These are phyloP conservation scores for Boletus fagicola DNA, from an alignment of 768 basidiomycete species.

Conservation along the genomic window DNA sequence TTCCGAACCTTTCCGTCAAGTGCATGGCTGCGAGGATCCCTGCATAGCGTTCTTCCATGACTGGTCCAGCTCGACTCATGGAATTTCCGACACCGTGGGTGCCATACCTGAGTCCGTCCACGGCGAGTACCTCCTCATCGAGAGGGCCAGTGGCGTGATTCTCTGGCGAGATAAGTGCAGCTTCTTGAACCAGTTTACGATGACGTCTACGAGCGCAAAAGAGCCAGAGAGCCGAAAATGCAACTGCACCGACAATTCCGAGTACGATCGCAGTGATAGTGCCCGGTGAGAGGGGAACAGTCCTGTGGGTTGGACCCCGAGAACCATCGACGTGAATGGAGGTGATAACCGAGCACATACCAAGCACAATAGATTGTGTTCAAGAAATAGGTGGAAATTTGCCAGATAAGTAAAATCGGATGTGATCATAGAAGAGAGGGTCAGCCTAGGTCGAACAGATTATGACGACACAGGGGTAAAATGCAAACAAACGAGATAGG, in stretches of 20 bases:
- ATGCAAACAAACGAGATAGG: conserved; percentile 7
- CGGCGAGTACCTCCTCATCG: conserved; percentile 22
- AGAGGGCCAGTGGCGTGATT: conserved; percentile 19
- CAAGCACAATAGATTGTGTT: conserved; percentile 5
- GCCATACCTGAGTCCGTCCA: conserved; percentile 12
- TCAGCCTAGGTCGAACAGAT: conserved; percentile 16
- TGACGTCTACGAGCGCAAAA: conserved; percentile 34
- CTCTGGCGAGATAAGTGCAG: conserved; percentile 9
- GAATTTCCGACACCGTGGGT: neutral
- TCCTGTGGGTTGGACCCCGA: conserved; percentile 6
- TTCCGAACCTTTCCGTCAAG: conserved; percentile 9
- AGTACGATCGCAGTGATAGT: conserved; percentile 24
- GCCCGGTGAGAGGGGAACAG: conserved; percentile 22
- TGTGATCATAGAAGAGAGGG: conserved; percentile 18
- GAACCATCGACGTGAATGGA: conserved; percentile 4
- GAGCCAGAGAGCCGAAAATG: conserved; percentile 30
- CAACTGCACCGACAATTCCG: conserved; percentile 27
- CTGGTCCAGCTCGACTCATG: neutral
- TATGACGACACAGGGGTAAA: conserved; percentile 21
- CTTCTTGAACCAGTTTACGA: conserved; percentile 23
- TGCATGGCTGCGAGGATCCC: conserved; percentile 27
- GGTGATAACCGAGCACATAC: conserved; percentile 1
- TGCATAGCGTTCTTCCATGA: conserved; percentile 30
- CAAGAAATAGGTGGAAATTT: conserved; percentile 1
- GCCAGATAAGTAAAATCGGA: conserved; percentile 11